phyloP scores from a whole-genome alignment of 768 basidiomycete species.

The Suillus variegatus region DNA sequence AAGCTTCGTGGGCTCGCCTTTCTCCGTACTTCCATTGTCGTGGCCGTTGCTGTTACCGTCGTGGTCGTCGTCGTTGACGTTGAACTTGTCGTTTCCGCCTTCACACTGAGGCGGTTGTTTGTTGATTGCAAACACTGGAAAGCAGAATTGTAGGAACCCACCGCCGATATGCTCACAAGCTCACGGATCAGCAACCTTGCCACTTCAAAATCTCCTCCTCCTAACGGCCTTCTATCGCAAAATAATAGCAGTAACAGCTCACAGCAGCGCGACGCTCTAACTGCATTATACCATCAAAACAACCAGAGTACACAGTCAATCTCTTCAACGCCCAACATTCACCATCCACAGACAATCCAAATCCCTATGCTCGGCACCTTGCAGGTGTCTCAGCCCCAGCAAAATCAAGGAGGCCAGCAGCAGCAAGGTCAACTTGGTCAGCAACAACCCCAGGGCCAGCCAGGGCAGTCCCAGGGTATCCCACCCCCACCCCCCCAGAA shows the following conservation, averaged over 20 bases:
- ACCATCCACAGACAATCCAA: constrained; percentile 45
- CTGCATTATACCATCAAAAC: constrained; percentile 32
- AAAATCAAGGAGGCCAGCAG: constrained; percentile 52
- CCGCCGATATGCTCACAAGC: constrained; percentile 33
- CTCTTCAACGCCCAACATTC: constrained; percentile 32
- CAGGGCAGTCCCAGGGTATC: constrained; percentile 54
- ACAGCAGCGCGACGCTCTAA: constrained; percentile 32
- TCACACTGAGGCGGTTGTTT: constrained; percentile 27
- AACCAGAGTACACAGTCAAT: constrained; percentile 21
- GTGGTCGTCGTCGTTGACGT: constrained; percentile 14
- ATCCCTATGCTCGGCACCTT: constrained; percentile 74
- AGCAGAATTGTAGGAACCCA: constrained; percentile 16
- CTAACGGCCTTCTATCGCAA: constrained; percentile 19
- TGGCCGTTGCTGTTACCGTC: constrained; percentile 6
- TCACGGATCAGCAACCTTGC: constrained; percentile 35
- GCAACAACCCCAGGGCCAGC: constrained; percentile 53
- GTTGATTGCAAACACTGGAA: constrained; percentile 29
- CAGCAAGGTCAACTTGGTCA: constrained; percentile 39
- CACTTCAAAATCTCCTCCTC: constrained; percentile 26
- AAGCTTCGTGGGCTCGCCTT: constrained; percentile 4
- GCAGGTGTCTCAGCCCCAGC: constrained; percentile 57
- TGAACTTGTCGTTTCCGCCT: constrained; percentile 6
- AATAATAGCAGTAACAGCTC: constrained; percentile 23
- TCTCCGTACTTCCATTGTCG: constrained; percentile 12
- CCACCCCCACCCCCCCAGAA: constrained; percentile 81